These are phyloP conservation scores for Daldinia eschscholtzii DNA, from an alignment of 2,329 filamentous ascomycete species.

Conservation along the genomic window DNA sequence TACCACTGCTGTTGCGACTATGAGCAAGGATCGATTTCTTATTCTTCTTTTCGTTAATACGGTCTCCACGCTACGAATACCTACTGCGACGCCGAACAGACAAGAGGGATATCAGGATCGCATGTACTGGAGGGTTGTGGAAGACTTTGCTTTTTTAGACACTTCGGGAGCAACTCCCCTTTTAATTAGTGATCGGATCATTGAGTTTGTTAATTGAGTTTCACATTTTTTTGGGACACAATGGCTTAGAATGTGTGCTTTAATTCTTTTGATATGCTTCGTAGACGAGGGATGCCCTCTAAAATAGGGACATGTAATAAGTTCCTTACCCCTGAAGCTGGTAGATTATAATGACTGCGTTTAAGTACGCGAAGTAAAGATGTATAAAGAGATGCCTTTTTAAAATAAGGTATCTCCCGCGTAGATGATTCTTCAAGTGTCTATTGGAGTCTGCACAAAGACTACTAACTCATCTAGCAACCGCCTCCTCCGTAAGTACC, in stretches of 20 bases:
- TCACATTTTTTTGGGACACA: background rate
- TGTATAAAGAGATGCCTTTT: background rate
- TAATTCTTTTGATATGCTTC: background rate
- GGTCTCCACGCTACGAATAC: background rate
- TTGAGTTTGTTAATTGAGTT: background rate
- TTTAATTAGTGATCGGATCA: background rate
- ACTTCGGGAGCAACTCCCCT: background rate
- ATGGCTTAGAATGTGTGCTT: background rate
- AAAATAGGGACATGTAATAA: background rate
- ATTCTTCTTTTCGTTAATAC: background rate
- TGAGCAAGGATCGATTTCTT: conserved; percentile 3
- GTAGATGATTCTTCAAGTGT: background rate
- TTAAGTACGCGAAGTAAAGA: no score
- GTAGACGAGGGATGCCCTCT: background rate
- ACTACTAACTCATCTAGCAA: background rate
- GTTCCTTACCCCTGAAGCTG: background rate
- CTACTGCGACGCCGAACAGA: conserved; percentile 5
- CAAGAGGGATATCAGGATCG: conserved; percentile 1
- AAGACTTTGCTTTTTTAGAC: background rate
- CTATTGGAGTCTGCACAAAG: background rate
- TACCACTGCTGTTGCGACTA: background rate
- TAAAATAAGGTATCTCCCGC: background rate
- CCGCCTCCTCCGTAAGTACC: background rate
- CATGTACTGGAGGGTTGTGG: background rate
- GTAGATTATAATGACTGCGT: background rate